phyloP scores from a whole-genome alignment of 2,329 filamentous ascomycete species.

The Helotiales sp. region DNA sequence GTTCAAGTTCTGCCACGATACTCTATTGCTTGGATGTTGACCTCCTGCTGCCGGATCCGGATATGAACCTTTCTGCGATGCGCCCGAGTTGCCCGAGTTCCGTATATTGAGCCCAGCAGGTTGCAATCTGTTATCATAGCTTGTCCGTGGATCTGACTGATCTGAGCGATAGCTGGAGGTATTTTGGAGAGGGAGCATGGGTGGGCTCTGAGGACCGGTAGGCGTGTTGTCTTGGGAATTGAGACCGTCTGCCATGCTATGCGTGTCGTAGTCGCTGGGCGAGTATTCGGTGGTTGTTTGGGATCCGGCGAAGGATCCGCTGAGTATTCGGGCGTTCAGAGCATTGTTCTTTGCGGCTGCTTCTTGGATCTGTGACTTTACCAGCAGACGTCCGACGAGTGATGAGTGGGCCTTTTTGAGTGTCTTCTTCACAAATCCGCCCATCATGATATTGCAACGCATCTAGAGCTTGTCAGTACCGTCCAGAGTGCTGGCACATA shows the following conservation, averaged over 20 bases:
- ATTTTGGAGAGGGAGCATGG: neutral
- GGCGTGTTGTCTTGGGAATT: neutral
- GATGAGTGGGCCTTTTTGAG: slow-evolving; percentile 75
- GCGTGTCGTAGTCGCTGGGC: slow-evolving; percentile 10
- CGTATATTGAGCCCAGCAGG: neutral
- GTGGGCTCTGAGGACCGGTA: neutral
- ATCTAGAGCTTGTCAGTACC: slow-evolving; percentile 49
- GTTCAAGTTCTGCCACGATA: slow-evolving; percentile 15
- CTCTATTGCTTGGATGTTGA: slow-evolving; percentile 5
- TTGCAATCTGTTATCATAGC: neutral
- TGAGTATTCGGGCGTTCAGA: neutral
- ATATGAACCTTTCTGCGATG: slow-evolving; percentile 5
- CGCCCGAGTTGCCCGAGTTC: slow-evolving; percentile 7
- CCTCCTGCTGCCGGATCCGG: neutral
- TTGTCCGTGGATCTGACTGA: neutral
- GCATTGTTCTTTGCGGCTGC: slow-evolving; percentile 29
- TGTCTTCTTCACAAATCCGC: slow-evolving; percentile 80
- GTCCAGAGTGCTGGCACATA: neutral
- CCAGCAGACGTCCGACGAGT: slow-evolving; percentile 68
- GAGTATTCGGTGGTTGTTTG: slow-evolving; percentile 14
- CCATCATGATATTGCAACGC: slow-evolving; percentile 77
- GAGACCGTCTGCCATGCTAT: neutral
- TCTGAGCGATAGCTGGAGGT: slow-evolving; percentile 1
- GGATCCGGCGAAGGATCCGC: neutral
- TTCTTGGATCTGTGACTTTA: slow-evolving; percentile 51